These are phyloP conservation scores for Trichomonas gallinae DNA, from an alignment of 208 protist species.

Conservation along the genomic window DNA sequence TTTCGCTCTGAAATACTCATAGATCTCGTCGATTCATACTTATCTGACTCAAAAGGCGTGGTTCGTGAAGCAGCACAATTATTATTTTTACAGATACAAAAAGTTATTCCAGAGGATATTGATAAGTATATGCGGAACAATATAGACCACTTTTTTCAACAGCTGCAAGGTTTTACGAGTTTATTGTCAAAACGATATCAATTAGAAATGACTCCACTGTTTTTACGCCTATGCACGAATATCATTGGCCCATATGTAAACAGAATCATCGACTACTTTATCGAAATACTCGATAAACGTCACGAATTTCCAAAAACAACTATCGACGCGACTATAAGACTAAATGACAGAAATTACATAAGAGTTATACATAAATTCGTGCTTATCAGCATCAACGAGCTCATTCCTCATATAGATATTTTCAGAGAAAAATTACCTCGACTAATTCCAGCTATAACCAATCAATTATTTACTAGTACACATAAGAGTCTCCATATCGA, in stretches of 20 bases:
- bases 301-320: not conserved
- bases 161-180: not conserved
- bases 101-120: not conserved
- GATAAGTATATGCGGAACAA: not conserved
- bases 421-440: not conserved
- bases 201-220: not conserved
- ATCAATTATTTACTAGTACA: not conserved
- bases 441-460: not conserved
- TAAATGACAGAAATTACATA: not conserved
- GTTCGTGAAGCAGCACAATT: not conserved
- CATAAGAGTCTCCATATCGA: not conserved
- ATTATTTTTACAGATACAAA: not conserved
- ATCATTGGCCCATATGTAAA: not conserved
- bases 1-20: not conserved
- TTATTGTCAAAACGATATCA: not conserved
- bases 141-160: not conserved
- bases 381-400: not conserved
- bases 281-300: not conserved
- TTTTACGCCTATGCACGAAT: not conserved
- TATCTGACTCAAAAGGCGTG: not conserved
- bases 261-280: not conserved
- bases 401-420: not conserved
- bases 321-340: not conserved
- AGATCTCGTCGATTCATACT: not conserved
- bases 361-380: not conserved